Percentiles rank a stretch among this genome's conserved stretches.
Evolutionary conservation across 164 flowering plant genomes (phyloP).

Genomic region (Tinospora cordifolia): DNA sequence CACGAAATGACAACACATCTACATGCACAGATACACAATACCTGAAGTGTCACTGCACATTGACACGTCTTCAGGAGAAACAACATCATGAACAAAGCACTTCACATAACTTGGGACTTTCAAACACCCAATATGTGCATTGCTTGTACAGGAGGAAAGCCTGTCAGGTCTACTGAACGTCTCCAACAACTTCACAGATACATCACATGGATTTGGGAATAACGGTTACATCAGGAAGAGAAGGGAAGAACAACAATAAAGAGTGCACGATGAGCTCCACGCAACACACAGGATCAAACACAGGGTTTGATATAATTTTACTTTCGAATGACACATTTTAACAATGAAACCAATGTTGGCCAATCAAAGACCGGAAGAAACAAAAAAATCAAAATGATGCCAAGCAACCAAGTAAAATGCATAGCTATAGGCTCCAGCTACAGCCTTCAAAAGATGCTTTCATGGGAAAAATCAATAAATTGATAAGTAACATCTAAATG

Average conservation of each 20-base stretch:
- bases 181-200: conserved; percentile 24
- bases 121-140: conserved; percentile 25
- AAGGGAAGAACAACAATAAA: conserved; percentile 11
- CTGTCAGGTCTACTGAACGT: conserved; percentile 21
- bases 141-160: conserved; percentile 21
- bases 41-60: conserved; percentile 25
- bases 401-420: conserved; percentile 8
- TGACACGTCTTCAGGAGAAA: conserved; percentile 24
- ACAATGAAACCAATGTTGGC: conserved; percentile 7
- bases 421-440: not conserved
- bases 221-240: conserved; percentile 10
- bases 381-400: conserved; percentile 1
- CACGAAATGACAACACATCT: conserved; percentile 13
- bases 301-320: not conserved
- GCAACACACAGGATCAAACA: conserved; percentile 15
- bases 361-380: not conserved
- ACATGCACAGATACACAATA: conserved; percentile 20
- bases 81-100: conserved; percentile 30
- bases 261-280: conserved; percentile 13
- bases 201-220: conserved; percentile 15
- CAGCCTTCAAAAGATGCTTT: conserved; percentile 11
- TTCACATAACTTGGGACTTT: conserved; percentile 26
- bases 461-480: conserved; percentile 55
- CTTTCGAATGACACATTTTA: conserved; percentile 4
- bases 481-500: conserved; percentile 44